Evolutionary conservation across 495 filamentous ascomycete genomes (phyloP).

Genomic region (Hyaloscypha finlandica): DNA sequence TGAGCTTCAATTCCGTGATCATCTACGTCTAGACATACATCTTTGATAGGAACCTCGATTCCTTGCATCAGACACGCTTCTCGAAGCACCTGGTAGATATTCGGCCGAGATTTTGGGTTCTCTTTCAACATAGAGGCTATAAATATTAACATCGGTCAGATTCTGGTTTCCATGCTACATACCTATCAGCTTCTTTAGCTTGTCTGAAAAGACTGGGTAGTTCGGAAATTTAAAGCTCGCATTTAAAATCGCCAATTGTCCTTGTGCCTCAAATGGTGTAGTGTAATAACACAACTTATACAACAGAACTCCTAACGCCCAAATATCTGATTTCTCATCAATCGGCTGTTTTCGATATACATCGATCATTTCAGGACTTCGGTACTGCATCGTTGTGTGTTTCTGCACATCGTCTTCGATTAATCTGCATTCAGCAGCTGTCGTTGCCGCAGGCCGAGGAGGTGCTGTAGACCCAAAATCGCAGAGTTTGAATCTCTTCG

Average conservation of each 20-base stretch:
- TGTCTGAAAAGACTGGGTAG: slow-evolving; percentile 87
- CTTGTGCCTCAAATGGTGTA: slow-evolving; percentile 96
- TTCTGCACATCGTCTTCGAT: slow-evolving; percentile 97
- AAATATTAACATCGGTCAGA: slow-evolving; percentile 39
- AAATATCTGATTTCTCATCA: slow-evolving; percentile 98
- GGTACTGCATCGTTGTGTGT: slow-evolving; percentile 95
- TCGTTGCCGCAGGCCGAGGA: slow-evolving; percentile 80
- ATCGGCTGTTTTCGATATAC: slow-evolving; percentile 96
- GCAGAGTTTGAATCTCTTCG: slow-evolving; percentile 85
- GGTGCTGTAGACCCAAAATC: slow-evolving; percentile 94
- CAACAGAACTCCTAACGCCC: slow-evolving; percentile 91
- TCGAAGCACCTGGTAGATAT: slow-evolving; percentile 87
- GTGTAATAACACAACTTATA: slow-evolving; percentile 99
- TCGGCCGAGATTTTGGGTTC: slow-evolving; percentile 77
- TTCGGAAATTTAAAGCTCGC: slow-evolving; percentile 90
- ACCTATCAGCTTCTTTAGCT: slow-evolving; percentile 90
- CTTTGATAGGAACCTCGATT: slow-evolving; percentile 84
- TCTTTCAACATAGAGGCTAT: slow-evolving; percentile 89
- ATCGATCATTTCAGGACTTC: slow-evolving; percentile 98
- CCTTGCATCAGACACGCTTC: slow-evolving; percentile 89
- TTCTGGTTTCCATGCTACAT: slow-evolving; percentile 25
- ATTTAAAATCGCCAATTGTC: slow-evolving; percentile 97
- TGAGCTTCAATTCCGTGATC: slow-evolving; percentile 27
- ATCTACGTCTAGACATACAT: slow-evolving; percentile 59
- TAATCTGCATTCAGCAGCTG: slow-evolving; percentile 79